Evolutionary conservation across 805 yeast species (phyloP).

Genomic region (Nakazawaea holstii): DNA sequence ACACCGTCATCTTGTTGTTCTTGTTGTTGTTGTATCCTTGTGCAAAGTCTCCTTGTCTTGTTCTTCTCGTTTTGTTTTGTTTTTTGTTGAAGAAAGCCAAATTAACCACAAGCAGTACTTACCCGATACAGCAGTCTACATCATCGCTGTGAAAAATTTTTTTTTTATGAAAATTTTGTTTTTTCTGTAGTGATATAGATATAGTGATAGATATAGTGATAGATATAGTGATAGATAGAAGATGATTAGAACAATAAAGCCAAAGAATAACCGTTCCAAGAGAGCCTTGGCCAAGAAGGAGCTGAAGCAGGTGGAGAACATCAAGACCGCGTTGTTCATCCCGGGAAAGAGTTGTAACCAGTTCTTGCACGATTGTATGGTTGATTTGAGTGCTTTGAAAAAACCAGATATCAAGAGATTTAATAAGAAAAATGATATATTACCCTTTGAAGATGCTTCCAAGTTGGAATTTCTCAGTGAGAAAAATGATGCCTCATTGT

Average conservation of each 20-base stretch:
- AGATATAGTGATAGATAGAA: background rate
- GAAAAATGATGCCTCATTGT: conserved; percentile 84
- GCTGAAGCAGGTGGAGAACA: conserved; percentile 83
- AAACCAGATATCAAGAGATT: conserved; percentile 89
- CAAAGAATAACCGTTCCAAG: conserved; percentile 93
- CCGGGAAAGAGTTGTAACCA: conserved; percentile 84
- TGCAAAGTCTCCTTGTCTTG: background rate
- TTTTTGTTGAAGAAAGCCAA: too few species aligned
- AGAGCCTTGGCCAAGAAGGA: conserved; percentile 88
- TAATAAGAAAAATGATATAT: conserved; percentile 78
- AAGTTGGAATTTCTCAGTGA: conserved; percentile 89
- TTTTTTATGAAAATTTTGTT: background rate
- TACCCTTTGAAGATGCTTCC: conserved; percentile 88
- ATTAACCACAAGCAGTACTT: background rate
- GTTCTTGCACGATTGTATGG: conserved; percentile 80
- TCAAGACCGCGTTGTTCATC: conserved; percentile 83
- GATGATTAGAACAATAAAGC: conserved; percentile 55
- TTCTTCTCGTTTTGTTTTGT: background rate
- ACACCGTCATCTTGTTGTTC: conserved; percentile 8
- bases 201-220: background rate
- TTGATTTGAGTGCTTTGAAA: conserved; percentile 83
- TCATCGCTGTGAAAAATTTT: background rate
- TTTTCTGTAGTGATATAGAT: background rate
- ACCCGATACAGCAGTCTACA: background rate
- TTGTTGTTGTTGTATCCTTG: background rate